These are phyloP conservation scores for Acanthamoeba pearcei DNA, from an alignment of 208 protist genomes.

Conservation along the genomic window DNA sequence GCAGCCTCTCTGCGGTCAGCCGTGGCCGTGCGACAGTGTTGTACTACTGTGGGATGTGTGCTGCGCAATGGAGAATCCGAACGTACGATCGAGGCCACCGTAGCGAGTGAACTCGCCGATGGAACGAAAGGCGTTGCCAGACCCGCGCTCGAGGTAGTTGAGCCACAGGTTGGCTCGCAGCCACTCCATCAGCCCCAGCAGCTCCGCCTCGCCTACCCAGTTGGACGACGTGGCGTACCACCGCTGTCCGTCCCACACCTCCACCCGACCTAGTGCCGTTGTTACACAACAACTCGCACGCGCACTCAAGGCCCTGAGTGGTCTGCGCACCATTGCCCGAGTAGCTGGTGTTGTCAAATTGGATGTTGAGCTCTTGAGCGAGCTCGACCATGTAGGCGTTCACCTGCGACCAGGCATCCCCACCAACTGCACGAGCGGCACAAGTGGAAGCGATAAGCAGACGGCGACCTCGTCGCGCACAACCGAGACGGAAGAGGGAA, in stretches of 20 bases:
- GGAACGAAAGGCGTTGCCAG: not conserved
- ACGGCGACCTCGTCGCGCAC: not conserved
- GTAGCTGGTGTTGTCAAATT: constrained; percentile 58
- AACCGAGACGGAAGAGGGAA: not conserved
- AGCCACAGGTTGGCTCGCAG: constrained; percentile 50
- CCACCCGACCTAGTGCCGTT: not conserved
- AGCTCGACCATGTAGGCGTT: constrained; percentile 71
- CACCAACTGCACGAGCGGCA: not conserved
- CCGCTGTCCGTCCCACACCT: constrained; percentile 8
- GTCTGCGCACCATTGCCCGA: constrained; percentile 13
- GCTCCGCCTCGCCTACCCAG: constrained; percentile 24
- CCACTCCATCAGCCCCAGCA: constrained; percentile 49
- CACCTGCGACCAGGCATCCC: constrained; percentile 66
- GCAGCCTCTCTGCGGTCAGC: not conserved
- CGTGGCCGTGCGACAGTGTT: too few relatives aligned
- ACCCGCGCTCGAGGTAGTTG: constrained; percentile 31
- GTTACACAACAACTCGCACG: not conserved
- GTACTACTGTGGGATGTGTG: too few relatives aligned
- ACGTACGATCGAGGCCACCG: constrained; percentile 26
- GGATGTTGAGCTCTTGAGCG: constrained; percentile 45
- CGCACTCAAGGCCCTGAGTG: not conserved
- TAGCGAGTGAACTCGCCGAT: constrained; percentile 47
- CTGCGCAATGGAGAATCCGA: not conserved
- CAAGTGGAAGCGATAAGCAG: not conserved
- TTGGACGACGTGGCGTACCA: not conserved